phyloP scores from a whole-genome alignment of 257 asterid species.

The Paulownia fortunei region DNA sequence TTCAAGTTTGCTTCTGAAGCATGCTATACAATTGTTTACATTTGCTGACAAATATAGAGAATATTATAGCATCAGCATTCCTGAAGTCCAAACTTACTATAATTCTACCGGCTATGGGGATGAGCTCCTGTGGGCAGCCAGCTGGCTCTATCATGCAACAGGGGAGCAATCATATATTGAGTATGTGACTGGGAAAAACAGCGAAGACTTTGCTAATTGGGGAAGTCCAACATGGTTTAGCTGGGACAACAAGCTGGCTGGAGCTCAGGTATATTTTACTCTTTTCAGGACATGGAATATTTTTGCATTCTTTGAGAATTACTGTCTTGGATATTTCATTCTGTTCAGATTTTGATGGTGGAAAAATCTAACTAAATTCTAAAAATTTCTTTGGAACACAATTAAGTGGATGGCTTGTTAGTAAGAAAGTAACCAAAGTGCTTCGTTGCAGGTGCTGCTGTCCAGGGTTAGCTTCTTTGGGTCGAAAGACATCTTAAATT shows the following conservation, averaged over 20 bases:
- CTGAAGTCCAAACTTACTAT: constrained; percentile 63
- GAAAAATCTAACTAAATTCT: no score
- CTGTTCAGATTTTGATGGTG: no score
- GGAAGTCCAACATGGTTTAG: constrained; percentile 91
- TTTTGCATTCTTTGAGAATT: not conserved
- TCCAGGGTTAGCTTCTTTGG: constrained; percentile 82
- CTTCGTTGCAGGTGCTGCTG: constrained; percentile 65
- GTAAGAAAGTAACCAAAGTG: constrained; percentile 13
- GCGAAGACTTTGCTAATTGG: constrained; percentile 61
- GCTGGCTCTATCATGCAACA: constrained; percentile 94
- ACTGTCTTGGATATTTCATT: not conserved
- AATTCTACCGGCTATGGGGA: constrained; percentile 92
- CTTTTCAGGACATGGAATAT: not conserved
- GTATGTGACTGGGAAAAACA: constrained; percentile 66
- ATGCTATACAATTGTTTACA: constrained; percentile 66
- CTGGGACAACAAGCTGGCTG: constrained; percentile 94
- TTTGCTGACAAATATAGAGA: constrained; percentile 74
- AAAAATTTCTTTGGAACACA: no score
- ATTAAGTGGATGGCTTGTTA: no score
- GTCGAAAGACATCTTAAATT: constrained; percentile 49
- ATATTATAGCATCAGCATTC: constrained; percentile 71
- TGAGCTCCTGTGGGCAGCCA: constrained; percentile 97
- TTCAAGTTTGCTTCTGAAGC: constrained; percentile 66
- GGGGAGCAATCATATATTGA: constrained; percentile 57
- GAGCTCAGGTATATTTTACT: constrained; percentile 62